Conservation (phyloP, 768 basidiomycete genomes). For the Pisolithus orientalis region DNA sequence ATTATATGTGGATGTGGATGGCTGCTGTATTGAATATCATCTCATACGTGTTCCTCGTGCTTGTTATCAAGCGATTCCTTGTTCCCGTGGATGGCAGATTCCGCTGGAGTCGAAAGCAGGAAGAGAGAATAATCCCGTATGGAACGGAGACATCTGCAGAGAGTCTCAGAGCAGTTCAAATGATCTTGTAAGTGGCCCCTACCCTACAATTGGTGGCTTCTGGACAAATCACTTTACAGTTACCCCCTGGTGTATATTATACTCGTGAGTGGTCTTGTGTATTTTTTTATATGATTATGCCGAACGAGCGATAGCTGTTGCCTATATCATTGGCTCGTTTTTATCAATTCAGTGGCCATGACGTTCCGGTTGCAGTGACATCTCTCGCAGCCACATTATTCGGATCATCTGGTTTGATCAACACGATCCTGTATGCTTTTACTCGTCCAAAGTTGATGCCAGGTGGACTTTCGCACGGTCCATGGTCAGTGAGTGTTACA, state of each 20-base stretch:
- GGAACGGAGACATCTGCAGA: neutral
- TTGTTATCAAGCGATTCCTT: slow-evolving; percentile 35
- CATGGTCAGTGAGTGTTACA: neutral
- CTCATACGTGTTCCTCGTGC: slow-evolving; percentile 40
- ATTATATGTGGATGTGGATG: slow-evolving; percentile 17
- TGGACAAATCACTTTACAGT: slow-evolving; percentile 19
- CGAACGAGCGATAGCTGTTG: slow-evolving; percentile 18
- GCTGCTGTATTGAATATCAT: slow-evolving; percentile 12
- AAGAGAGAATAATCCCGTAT: slow-evolving; percentile 6
- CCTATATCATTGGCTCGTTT: slow-evolving; percentile 39
- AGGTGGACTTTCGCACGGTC: neutral
- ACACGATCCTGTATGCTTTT: slow-evolving; percentile 32
- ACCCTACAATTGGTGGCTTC: neutral
- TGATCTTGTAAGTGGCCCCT: slow-evolving; percentile 7
- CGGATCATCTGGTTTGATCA: slow-evolving; percentile 39
- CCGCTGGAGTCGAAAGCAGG: slow-evolving; percentile 9
- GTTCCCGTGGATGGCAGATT: slow-evolving; percentile 26
- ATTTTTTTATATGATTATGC: neutral
- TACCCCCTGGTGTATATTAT: slow-evolving; percentile 41
- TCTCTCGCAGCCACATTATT: slow-evolving; percentile 37
- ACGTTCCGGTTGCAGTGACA: slow-evolving; percentile 30
- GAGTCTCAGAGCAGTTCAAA: slow-evolving; percentile 33
- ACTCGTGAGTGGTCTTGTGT: slow-evolving; percentile 17
- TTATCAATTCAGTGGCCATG: slow-evolving; percentile 24
- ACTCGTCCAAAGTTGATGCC: slow-evolving; percentile 37